These are phyloP conservation scores for Kazachstania viticola DNA, from an alignment of 805 yeast genomes.

Conservation along the genomic window DNA sequence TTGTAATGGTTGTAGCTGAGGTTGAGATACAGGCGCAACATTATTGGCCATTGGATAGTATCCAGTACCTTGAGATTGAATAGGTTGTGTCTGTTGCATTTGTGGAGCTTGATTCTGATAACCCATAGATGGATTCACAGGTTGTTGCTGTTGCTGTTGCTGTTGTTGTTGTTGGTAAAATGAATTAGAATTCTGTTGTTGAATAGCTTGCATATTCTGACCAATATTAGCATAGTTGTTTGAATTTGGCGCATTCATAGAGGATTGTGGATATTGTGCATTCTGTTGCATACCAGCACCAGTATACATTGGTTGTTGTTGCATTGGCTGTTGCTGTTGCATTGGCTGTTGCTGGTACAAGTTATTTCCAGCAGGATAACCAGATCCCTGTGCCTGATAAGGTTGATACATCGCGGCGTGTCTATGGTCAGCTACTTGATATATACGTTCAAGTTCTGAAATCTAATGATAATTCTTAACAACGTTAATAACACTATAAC, in stretches of 20 bases:
- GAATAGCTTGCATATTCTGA: constrained; percentile 8
- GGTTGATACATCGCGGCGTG: constrained; percentile 8
- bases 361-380: constrained; percentile 2
- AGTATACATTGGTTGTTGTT: constrained; percentile 2
- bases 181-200: constrained; percentile 2
- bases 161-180: constrained; percentile 7
- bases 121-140: constrained; percentile 2
- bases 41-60: neutral
- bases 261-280: constrained; percentile 6
- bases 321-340: constrained; percentile 7
- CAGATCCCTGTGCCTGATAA: constrained; percentile 5
- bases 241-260: constrained; percentile 3
- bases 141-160: constrained; percentile 9
- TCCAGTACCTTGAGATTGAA: neutral
- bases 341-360: constrained; percentile 5
- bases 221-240: constrained; percentile 3
- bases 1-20: constrained; percentile 10
- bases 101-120: constrained; percentile 3
- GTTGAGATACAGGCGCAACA: too few relatives aligned
- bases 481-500: too few relatives aligned
- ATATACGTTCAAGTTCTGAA: too few relatives aligned
- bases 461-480: too few relatives aligned
- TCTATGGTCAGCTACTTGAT: too few relatives aligned
- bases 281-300: constrained; percentile 2
- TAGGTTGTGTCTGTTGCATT: constrained; percentile 10